Evolutionary conservation across 805 yeast genomes (phyloP), one percentile per base, ranked within the genome.

Genomic region (Ogataea ganodermae): DNA sequence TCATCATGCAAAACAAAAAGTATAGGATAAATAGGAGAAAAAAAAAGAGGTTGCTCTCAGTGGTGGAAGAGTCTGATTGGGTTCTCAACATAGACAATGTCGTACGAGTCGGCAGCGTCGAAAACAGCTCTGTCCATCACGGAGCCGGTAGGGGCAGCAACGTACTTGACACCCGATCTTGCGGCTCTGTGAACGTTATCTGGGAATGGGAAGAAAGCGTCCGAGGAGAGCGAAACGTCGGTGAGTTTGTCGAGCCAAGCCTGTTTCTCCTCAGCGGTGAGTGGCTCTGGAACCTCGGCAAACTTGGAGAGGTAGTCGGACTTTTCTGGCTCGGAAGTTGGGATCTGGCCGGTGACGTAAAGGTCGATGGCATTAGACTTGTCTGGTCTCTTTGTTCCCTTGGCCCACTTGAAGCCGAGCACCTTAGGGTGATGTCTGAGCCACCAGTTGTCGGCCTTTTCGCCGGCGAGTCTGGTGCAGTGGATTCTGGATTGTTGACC

Each of bases 361-460:
- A 94, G 78, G 70, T 94, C 99, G 70, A 94, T 94, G 46, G 97
- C 99, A 67, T 94, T 94, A 43, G 96, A 86, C 81, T 94, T 94
- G 69, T 94, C 99, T 55, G 98, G 97, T 76, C 97, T 89, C 81
- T 94, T 94, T 59, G 86, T 86, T 65, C 98, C 98, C 76, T 89
- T 89, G 55, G 96, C 96, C 98, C 98, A 94, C 74, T 92, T 81
- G 81, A 94, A 86, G 20, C 74, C 94, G 50, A 94, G 74, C 7
- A 94, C 98, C 67, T 76, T 82, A 59, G 98, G 98, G 73, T 94
- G 99, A 72, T 94, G 98, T 78, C 99, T 86, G 66, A 94, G 80
- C 99, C 99, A 94, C 98, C 98, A 94, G 81, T 91, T 91, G 71
- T 94, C 97, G 57, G 98, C 97, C 79, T 94, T 94, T 66, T 94